Evolutionary conservation across 768 basidiomycete genomes (phyloP).

Genomic region (Lyophyllum shimeji): DNA sequence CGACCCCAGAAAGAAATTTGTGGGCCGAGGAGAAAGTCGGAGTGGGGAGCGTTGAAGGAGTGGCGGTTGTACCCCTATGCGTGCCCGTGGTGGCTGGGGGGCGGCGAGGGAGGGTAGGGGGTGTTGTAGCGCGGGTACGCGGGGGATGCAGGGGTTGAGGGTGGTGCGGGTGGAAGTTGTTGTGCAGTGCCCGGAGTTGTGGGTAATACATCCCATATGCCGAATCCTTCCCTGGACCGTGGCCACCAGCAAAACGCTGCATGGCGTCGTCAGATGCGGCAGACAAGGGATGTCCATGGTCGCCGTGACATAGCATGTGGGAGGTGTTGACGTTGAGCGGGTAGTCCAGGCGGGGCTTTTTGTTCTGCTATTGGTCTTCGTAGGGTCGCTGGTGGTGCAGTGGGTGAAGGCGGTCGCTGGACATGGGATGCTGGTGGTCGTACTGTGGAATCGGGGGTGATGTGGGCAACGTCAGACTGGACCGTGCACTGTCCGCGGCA

Average conservation of each 20-base stretch:
- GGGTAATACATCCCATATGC: slow-evolving; percentile 11
- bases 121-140: not conserved
- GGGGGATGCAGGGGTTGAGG: not conserved
- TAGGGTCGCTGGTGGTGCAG: slow-evolving; percentile 19
- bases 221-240: not conserved
- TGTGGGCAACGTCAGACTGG: not conserved
- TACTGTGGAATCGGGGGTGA: slow-evolving; percentile 11
- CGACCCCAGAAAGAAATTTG: slow-evolving; percentile 6
- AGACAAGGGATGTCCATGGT: slow-evolving; percentile 5
- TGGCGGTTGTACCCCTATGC: not conserved
- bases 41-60: not conserved
- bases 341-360: slow-evolving; percentile 17
- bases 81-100: not conserved
- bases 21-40: slow-evolving; percentile 1
- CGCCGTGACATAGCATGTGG: slow-evolving; percentile 1
- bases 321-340: slow-evolving; percentile 2
- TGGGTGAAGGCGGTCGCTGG: slow-evolving; percentile 22
- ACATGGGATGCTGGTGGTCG: slow-evolving; percentile 16
- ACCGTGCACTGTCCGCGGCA: slow-evolving; percentile 4
- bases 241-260: not conserved
- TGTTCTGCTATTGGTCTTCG: slow-evolving; percentile 17
- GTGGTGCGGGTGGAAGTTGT: not conserved
- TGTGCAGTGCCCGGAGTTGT: not conserved
- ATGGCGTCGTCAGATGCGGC: too few species aligned
- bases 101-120: slow-evolving; percentile 7